These are phyloP conservation scores for Aureobasidium sp. DNA, from an alignment of 2,329 filamentous ascomycete species.

Conservation along the genomic window DNA sequence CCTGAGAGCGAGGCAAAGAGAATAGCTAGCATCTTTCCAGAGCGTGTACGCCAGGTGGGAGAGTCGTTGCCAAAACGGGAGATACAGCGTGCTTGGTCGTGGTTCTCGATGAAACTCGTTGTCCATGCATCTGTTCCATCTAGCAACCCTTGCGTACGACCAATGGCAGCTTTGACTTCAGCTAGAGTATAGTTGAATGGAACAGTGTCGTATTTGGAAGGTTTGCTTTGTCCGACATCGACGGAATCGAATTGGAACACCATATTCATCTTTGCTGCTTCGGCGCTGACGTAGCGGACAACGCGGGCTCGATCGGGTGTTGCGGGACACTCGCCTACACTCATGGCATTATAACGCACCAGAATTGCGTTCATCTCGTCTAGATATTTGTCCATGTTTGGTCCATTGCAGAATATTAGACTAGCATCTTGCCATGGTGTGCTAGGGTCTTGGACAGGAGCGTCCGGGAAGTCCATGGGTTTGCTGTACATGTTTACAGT, in stretches of 20 bases:
- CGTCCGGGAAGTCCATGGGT: conserved; percentile 27
- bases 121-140: conserved; percentile 68
- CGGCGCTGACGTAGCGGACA: conserved; percentile 55
- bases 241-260: conserved; percentile 59
- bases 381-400: conserved; percentile 53
- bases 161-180: conserved; percentile 35
- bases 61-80: conserved; percentile 60
- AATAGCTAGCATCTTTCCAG: conserved; percentile 60
- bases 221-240: conserved; percentile 46
- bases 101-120: conserved; percentile 70
- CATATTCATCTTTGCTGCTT: conserved; percentile 69
- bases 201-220: conserved; percentile 46
- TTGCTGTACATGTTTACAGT: conserved; percentile 30
- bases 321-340: conserved; percentile 57
- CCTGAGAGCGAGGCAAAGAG: conserved; percentile 25
- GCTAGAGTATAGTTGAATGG: conserved; percentile 12
- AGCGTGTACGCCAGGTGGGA: conserved; percentile 25
- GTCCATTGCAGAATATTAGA: conserved; percentile 29
- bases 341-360: conserved; percentile 53
- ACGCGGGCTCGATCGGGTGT: conserved; percentile 51
- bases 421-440: conserved; percentile 25
- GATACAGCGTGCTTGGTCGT: conserved; percentile 67
- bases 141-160: conserved; percentile 60
- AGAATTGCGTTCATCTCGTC: conserved; percentile 49
- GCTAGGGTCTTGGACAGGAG: conserved; percentile 18